Evolutionary conservation across 768 basidiomycete species (phyloP).

Genomic region (Coprinellus aureogranulatus): DNA sequence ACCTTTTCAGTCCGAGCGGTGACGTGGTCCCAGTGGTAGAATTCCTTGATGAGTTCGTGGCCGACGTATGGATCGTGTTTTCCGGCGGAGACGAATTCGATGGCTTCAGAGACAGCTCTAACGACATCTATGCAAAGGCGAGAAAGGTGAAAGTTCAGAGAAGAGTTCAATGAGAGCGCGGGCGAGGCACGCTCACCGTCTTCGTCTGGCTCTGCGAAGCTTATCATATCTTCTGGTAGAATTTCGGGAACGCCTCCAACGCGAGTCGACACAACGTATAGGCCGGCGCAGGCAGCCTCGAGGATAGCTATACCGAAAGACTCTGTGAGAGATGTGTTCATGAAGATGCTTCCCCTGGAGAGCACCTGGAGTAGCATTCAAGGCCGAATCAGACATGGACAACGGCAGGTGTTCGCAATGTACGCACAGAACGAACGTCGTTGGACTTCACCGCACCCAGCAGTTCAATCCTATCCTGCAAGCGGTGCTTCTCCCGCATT

Average conservation of each 20-base stretch:
- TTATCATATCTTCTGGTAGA: conserved; percentile 90
- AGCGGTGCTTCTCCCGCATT: conserved; percentile 86
- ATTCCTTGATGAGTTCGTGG: conserved; percentile 71
- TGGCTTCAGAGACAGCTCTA: conserved; percentile 77
- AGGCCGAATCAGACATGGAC: no score
- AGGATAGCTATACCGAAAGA: conserved; percentile 97
- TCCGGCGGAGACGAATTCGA: conserved; percentile 62
- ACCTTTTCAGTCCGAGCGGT: conserved; percentile 80
- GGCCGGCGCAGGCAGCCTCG: conserved; percentile 91
- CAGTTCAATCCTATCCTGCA: conserved; percentile 91
- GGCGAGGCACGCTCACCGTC: conserved; percentile 87
- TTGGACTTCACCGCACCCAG: conserved; percentile 78
- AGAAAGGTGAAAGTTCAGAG: no score
- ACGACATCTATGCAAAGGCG: conserved; percentile 65
- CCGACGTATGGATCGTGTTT: conserved; percentile 73
- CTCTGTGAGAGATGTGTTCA: conserved; percentile 95
- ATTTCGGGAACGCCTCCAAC: conserved; percentile 97
- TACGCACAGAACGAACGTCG: conserved; percentile 76
- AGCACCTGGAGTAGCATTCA: no score
- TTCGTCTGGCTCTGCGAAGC: conserved; percentile 90
- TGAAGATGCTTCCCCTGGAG: conserved; percentile 80
- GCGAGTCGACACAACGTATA: conserved; percentile 90
- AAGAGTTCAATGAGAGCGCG: no score
- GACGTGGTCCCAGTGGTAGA: conserved; percentile 87
- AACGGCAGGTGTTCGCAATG: no score